Percentiles rank a stretch among this genome's conserved stretches.
Evolutionary conservation across 1,284 basidiomycete genomes (phyloP).

Genomic region (Pyrrhoderma noxium): DNA sequence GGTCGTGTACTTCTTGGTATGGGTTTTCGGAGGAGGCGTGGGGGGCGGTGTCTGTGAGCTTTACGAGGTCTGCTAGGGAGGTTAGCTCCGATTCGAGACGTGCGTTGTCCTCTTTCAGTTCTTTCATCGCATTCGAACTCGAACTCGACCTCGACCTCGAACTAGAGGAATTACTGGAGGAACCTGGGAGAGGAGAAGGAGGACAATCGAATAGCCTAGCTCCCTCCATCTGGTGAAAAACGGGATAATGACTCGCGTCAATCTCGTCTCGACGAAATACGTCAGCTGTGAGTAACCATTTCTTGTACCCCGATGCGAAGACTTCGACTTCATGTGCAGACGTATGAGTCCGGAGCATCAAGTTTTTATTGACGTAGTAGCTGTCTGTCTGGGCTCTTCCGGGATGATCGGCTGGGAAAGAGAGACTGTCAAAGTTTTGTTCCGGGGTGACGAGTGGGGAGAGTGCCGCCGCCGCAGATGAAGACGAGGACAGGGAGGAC

Average conservation of each 20-base stretch:
- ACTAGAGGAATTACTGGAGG: too few species aligned
- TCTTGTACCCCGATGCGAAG: slow-evolving; percentile 69
- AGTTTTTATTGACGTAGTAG: slow-evolving; percentile 88
- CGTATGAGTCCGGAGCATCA: slow-evolving; percentile 96
- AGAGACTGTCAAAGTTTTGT: slow-evolving; percentile 97
- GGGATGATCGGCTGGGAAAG: slow-evolving; percentile 90
- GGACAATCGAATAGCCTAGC: slow-evolving; percentile 67
- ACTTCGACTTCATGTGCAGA: slow-evolving; percentile 96
- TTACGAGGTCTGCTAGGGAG: slow-evolving; percentile 49
- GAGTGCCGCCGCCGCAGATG: slow-evolving; percentile 22
- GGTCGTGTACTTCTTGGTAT: slow-evolving; percentile 72
- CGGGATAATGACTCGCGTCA: slow-evolving; percentile 93
- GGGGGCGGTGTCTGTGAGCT: slow-evolving; percentile 85
- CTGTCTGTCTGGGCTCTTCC: slow-evolving; percentile 87
- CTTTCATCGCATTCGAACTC: too few species aligned
- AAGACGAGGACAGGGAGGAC: not conserved
- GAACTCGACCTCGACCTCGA: too few species aligned
- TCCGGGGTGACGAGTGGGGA: slow-evolving; percentile 79
- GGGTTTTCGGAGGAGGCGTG: slow-evolving; percentile 73
- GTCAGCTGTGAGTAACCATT: slow-evolving; percentile 95
- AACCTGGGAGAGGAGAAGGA: too few species aligned
- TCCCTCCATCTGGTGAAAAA: slow-evolving; percentile 99
- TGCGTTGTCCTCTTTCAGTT: slow-evolving; percentile 40
- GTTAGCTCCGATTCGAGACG: slow-evolving; percentile 56
- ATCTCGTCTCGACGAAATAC: slow-evolving; percentile 99